Conservation (phyloP, 192 early-diverging fungal genomes). For the Coemansia sp. region DNA sequence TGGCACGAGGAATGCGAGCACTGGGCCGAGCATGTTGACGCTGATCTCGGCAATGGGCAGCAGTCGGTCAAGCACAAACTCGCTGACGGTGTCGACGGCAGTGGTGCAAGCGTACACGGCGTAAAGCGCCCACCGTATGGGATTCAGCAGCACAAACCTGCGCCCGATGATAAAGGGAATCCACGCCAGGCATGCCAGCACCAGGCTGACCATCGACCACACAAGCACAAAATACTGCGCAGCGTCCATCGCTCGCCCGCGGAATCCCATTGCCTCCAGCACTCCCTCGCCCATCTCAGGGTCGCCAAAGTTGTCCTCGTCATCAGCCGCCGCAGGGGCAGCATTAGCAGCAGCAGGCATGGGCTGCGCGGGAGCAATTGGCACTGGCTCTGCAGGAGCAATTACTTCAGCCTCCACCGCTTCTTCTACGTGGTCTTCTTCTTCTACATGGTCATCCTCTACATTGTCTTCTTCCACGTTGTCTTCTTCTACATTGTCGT, state of each 20-base stretch:
- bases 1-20: conserved; percentile 7
- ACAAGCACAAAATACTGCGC: conserved; percentile 84
- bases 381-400: no score
- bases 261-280: conserved; percentile 91
- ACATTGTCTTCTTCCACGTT: not conserved
- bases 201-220: conserved; percentile 68
- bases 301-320: conserved; percentile 61
- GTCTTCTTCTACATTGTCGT: not conserved
- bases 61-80: conserved; percentile 25
- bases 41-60: not conserved
- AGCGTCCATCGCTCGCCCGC: conserved; percentile 79
- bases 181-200: conserved; percentile 73
- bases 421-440: not conserved
- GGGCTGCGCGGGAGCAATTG: no score
- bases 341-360: no score
- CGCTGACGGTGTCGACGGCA: conserved; percentile 23
- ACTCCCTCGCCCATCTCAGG: conserved; percentile 71
- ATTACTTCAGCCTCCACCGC: not conserved
- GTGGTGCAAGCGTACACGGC: conserved; percentile 75
- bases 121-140: conserved; percentile 59
- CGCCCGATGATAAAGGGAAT: conserved; percentile 65
- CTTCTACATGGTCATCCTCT: not conserved
- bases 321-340: conserved; percentile 9
- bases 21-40: conserved; percentile 19
- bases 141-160: conserved; percentile 25